Evolutionary conservation across 169 alveolate genomes (phyloP), one percentile per base, ranked within the genome.

Genomic region (Toxoplasma gondii): DNA sequence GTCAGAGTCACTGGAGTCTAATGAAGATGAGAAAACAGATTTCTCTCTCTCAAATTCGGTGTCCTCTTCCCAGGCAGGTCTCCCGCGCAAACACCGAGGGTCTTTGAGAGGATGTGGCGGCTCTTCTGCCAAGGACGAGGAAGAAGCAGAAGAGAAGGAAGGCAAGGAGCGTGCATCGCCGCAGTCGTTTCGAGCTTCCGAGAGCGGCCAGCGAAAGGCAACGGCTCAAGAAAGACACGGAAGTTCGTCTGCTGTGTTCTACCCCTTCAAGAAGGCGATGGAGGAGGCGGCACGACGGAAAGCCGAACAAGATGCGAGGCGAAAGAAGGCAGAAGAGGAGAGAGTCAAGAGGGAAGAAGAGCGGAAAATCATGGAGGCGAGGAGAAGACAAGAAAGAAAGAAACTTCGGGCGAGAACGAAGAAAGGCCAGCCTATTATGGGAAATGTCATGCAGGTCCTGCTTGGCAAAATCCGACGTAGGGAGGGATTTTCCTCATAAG

Each of bases 371-470:
- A 41, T 31, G 67, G 90, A 82, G 34, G 67, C 53, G 67, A 16
- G 67, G 39, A 39, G 67, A 82, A 43, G 41, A 41, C 2, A 44
- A 27, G 69, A 82, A 67, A 41, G 90, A 49, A 38, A 43, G 19
- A 39, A 43, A 12, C 90, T 82, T 16, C 38, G 7, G 29, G 90
- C 90, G 34, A 22, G 90, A 38, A 82, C 90, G 5, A 41, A 36
- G 34, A 39, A 39, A 49, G 90, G 90, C 58, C 90, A 82, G 90
- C 90, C 90, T 17, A 49, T 82, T 31, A 82, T 82, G 90, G 64
- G 64, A 17, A 82, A 82, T 43, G 90, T 82, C 64, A 43, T 82
- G 90, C 90, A 44, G 36, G 69, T 82, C 44, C 53, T 82, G 5
- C 41, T 44, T 31, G 69, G 67, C 31, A 82, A 82, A 49, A 39